A percentile compares a stretch with the other conserved stretches of the same genome.
phyloP scores from a whole-genome alignment of 164 flowering plant genomes.

The Hamamelis virginiana region DNA sequence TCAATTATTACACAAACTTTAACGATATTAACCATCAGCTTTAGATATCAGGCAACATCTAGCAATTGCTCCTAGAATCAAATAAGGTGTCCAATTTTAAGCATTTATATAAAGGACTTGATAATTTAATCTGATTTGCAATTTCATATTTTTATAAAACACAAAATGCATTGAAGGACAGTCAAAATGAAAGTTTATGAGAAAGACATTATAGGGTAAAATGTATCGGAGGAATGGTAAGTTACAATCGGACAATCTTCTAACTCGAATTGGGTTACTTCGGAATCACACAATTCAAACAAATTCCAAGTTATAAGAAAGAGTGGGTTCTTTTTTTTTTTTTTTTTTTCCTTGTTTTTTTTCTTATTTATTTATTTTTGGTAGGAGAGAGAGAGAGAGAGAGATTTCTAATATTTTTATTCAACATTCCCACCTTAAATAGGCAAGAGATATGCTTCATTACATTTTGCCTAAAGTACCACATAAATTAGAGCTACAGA shows the following conservation, averaged over 20 bases:
- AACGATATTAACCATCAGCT: not conserved
- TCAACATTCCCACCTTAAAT: too few species aligned
- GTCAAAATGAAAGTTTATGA: not conserved
- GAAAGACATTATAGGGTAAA: not conserved
- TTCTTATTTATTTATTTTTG: not conserved
- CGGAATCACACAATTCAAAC: not conserved
- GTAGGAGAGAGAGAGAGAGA: too few species aligned
- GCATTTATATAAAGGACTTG: too few species aligned
- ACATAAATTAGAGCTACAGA: too few species aligned
- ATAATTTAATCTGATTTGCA: not conserved
- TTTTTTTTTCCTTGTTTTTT: not conserved
- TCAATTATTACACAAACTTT: not conserved
- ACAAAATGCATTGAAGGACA: not conserved
- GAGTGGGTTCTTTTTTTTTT: not conserved
- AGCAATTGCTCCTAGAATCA: not conserved
- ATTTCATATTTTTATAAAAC: not conserved
- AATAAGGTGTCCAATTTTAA: too few species aligned
- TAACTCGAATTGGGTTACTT: not conserved
- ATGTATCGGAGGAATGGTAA: not conserved
- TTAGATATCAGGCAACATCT: not conserved
- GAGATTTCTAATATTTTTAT: too few species aligned
- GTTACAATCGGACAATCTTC: not conserved
- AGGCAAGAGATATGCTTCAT: too few species aligned
- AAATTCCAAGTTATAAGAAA: not conserved
- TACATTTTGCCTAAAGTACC: too few species aligned